phyloP scores from a whole-genome alignment of 176 grass and related monocot species.

The Elymus sibiricus region DNA sequence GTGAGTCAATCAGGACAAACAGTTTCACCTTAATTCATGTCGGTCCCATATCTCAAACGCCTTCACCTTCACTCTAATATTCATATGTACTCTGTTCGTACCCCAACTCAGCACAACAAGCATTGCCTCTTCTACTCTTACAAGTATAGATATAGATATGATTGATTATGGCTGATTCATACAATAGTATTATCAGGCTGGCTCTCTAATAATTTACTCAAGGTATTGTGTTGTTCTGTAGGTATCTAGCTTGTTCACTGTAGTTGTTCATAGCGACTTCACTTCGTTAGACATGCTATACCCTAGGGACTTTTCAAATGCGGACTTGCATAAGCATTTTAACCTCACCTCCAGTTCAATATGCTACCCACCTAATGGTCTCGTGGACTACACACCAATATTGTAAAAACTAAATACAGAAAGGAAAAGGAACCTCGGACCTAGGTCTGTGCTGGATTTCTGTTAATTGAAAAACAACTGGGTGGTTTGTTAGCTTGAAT shows the following conservation, averaged over 20 bases:
- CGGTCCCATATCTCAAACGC: background rate
- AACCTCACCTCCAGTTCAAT: background rate
- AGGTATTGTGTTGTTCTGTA: background rate
- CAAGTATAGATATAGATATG: background rate
- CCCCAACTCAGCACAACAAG: background rate
- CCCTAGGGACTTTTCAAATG: background rate
- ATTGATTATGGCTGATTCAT: background rate
- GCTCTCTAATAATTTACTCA: background rate
- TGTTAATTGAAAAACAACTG: background rate
- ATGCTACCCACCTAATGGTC: background rate
- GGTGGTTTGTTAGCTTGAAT: background rate
- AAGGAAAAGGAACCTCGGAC: background rate
- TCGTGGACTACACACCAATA: background rate
- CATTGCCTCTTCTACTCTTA: background rate
- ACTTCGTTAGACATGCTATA: background rate
- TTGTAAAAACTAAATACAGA: background rate
- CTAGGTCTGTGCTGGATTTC: background rate
- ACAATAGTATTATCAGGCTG: background rate
- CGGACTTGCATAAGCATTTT: background rate
- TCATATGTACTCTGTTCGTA: background rate
- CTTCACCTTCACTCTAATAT: background rate
- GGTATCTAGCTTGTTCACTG: background rate
- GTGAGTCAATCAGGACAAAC: background rate
- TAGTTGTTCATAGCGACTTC: background rate
- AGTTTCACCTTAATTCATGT: background rate